Conservation (phyloP, 257 asterid genomes). For the Avicennia marina region DNA sequence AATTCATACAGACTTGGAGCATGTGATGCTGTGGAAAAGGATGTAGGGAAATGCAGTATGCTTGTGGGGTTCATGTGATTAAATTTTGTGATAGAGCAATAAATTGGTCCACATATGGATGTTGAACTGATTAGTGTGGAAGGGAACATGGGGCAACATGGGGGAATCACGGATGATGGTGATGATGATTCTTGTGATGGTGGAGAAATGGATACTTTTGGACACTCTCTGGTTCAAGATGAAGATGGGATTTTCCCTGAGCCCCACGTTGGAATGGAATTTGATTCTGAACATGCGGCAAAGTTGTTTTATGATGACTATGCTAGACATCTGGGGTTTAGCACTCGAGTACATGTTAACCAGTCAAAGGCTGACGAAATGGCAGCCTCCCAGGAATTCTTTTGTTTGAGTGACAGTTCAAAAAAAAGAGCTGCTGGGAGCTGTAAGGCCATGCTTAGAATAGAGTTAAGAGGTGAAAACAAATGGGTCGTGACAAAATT, state of each 20-base stretch:
- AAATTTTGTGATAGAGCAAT: constrained; percentile 17
- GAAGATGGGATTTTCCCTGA: constrained; percentile 32
- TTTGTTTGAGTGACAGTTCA: constrained; percentile 49
- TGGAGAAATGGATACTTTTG: constrained; percentile 35
- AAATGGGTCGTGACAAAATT: constrained; percentile 72
- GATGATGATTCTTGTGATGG: constrained; percentile 43
- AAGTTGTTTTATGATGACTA: constrained; percentile 59
- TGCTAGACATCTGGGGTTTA: constrained; percentile 60
- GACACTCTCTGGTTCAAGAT: constrained; percentile 32
- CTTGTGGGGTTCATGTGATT: constrained; percentile 11
- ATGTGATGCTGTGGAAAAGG: constrained; percentile 14
- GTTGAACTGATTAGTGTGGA: constrained; percentile 39
- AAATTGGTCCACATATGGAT: constrained; percentile 34
- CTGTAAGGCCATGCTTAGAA: constrained; percentile 73
- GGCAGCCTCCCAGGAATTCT: constrained; percentile 33
- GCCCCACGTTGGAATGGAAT: constrained; percentile 74
- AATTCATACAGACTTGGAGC: constrained; percentile 26
- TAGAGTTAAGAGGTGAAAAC: constrained; percentile 43
- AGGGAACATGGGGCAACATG: constrained; percentile 42
- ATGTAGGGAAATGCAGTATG: constrained; percentile 9
- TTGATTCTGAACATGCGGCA: constrained; percentile 59
- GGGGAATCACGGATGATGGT: constrained; percentile 42
- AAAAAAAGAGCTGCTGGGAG: constrained; percentile 47
- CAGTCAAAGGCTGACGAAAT: constrained; percentile 34
- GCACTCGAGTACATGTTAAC: constrained; percentile 31